Percentiles rank a stretch among this genome's conserved stretches.
These are phyloP conservation scores for Phytophthora niederhauseri DNA, from an alignment of 352 stramenopile species.

Conservation along the genomic window DNA sequence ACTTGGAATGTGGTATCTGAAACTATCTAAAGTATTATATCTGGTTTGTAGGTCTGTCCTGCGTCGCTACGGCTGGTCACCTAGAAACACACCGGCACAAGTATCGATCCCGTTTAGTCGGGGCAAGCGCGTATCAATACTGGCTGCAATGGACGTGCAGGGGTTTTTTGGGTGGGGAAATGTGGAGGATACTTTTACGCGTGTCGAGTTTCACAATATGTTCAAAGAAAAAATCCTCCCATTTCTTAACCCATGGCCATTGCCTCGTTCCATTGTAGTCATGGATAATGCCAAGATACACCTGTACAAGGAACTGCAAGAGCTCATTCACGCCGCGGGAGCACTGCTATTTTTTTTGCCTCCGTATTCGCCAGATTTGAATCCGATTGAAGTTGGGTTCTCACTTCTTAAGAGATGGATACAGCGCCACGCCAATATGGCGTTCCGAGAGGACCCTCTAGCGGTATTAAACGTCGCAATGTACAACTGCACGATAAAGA, in stretches of 20 bases:
- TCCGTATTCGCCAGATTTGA: constrained; percentile 5
- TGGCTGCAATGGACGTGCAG: constrained; percentile 21
- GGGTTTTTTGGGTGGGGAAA: constrained; percentile 21
- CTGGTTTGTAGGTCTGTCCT: background rate
- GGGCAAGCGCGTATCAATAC: constrained; percentile 17
- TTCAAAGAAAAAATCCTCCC: constrained; percentile 71
- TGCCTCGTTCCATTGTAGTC: constrained; percentile 80
- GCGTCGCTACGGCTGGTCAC: constrained; percentile 2
- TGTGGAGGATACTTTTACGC: constrained; percentile 47
- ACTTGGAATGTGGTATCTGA: background rate
- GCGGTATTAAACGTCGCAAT: constrained; percentile 1
- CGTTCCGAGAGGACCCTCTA: constrained; percentile 2
- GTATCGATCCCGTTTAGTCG: background rate
- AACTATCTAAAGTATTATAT: background rate
- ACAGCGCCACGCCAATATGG: constrained; percentile 7
- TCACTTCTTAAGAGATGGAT: constrained; percentile 10
- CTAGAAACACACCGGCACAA: background rate
- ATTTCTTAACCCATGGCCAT: constrained; percentile 91
- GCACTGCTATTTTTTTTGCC: constrained; percentile 61
- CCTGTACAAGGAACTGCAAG: constrained; percentile 93
- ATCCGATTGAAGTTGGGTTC: constrained; percentile 9
- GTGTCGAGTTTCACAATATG: constrained; percentile 83
- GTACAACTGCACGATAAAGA: constrained; percentile 7
- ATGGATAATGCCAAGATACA: constrained; percentile 64
- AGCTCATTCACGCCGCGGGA: constrained; percentile 94